These are phyloP conservation scores for Urtica urens DNA, from an alignment of 306 rosid species.

Conservation along the genomic window DNA sequence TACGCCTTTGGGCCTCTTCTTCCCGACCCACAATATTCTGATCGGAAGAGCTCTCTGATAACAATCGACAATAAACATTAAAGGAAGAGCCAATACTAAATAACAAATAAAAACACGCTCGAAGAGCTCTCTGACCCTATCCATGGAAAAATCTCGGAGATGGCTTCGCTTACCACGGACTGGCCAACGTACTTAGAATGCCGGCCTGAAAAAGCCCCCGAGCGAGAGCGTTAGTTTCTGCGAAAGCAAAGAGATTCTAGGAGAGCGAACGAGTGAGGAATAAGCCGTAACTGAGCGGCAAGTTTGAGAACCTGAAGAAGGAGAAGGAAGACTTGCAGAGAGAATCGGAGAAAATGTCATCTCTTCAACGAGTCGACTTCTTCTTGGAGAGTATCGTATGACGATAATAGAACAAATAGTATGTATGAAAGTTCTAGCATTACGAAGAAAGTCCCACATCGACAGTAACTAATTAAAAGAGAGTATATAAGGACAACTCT, in stretches of 20 bases:
- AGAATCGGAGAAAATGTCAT: too few relatives aligned
- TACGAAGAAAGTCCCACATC: too few relatives aligned
- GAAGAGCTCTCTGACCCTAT: too few relatives aligned
- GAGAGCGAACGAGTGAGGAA: not conserved
- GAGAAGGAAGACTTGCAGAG: constrained; percentile 7
- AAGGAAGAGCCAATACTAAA: too few relatives aligned
- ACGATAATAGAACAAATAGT: too few relatives aligned
- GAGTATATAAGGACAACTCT: too few relatives aligned
- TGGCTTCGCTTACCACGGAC: constrained; percentile 40
- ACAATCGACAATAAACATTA: not conserved
- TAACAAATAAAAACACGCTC: too few relatives aligned
- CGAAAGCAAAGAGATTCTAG: not conserved
- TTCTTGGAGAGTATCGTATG: too few relatives aligned
- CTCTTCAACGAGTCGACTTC: too few relatives aligned
- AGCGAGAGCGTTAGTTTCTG: not conserved
- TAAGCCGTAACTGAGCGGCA: not conserved
- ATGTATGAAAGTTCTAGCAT: too few relatives aligned
- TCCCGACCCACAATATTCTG: constrained; percentile 73
- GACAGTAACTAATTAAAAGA: too few relatives aligned
- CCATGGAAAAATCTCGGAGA: not conserved
- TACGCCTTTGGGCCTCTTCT: constrained; percentile 57
- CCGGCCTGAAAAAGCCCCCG: constrained; percentile 30
- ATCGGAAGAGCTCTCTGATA: constrained; percentile 66
- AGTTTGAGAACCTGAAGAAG: constrained; percentile 36
- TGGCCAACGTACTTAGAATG: constrained; percentile 51